Evolutionary conservation across 1,139 yeast species (phyloP).

Genomic region (Wickerhamomyces sp.): DNA sequence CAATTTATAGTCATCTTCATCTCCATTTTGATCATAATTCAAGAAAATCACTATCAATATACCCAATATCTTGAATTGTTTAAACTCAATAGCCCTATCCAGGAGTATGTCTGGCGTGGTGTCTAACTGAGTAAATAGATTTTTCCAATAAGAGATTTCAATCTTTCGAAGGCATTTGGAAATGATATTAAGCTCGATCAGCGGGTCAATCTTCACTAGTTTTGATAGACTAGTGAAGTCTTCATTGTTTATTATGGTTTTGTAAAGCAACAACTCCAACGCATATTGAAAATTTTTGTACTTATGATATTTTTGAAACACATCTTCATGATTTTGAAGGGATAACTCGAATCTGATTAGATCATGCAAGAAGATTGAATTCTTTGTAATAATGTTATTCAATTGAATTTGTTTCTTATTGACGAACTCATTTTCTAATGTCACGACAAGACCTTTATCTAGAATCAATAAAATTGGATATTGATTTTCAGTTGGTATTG

Average conservation of each 20-base stretch:
- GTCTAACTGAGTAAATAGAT: conserved; percentile 39
- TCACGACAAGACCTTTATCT: conserved; percentile 21
- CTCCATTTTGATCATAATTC: conserved; percentile 28
- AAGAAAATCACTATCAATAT: conserved; percentile 42
- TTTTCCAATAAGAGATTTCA: conserved; percentile 59
- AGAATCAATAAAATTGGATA: conserved; percentile 23
- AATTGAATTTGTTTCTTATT: conserved; percentile 17
- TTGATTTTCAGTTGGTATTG: conserved; percentile 1
- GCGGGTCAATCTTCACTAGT: conserved; percentile 25
- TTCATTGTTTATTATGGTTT: conserved; percentile 25
- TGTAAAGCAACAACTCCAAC: conserved; percentile 41
- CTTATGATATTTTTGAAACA: conserved; percentile 29
- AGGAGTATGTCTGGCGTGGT: conserved; percentile 37
- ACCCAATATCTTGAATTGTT: conserved; percentile 41
- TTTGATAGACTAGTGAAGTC: conserved; percentile 9
- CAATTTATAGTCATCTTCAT: conserved; percentile 4
- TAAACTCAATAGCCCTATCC: conserved; percentile 32
- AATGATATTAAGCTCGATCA: conserved; percentile 38
- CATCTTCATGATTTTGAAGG: conserved; percentile 2
- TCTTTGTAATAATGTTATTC: conserved; percentile 17
- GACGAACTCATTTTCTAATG: conserved; percentile 21
- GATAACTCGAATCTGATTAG: conserved; percentile 24
- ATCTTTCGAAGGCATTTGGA: conserved; percentile 63
- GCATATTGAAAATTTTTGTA: conserved; percentile 45
- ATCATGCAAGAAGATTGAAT: conserved; percentile 26